Evolutionary conservation across 2,329 filamentous ascomycete species (phyloP).

Genomic region (Cadophora sp.): DNA sequence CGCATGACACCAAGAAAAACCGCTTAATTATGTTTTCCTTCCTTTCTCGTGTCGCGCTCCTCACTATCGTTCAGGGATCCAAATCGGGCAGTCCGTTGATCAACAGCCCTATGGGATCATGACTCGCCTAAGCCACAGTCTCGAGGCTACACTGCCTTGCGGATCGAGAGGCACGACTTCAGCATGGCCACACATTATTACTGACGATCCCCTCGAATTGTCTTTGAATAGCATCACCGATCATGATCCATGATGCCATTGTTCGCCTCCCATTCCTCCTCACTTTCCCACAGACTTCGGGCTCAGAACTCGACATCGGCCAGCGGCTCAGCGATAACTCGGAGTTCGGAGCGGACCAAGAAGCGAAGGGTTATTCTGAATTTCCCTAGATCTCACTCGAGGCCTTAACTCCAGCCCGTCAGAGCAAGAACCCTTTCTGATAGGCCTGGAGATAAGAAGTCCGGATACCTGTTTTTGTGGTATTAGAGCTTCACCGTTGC

Average conservation of each 20-base stretch:
- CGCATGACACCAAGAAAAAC: background rate
- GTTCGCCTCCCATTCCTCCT: constrained; percentile 10
- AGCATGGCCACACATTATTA: constrained; percentile 7
- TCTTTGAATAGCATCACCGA: constrained; percentile 12
- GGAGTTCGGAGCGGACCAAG: background rate
- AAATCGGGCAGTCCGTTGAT: constrained; percentile 3
- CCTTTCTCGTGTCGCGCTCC: background rate
- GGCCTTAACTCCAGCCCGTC: background rate
- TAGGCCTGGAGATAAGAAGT: constrained; percentile 9
- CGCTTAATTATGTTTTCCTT: background rate
- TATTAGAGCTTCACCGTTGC: background rate
- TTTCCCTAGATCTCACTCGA: background rate
- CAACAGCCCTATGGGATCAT: constrained; percentile 13
- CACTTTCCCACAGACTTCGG: background rate
- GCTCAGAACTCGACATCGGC: background rate
- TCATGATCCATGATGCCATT: constrained; percentile 8
- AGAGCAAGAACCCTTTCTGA: constrained; percentile 3
- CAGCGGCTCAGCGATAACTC: background rate
- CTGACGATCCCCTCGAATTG: background rate
- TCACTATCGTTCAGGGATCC: background rate
- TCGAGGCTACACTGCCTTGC: constrained; percentile 7
- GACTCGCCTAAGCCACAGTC: constrained; percentile 13
- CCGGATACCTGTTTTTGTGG: constrained; percentile 11
- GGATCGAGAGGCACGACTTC: constrained; percentile 11
- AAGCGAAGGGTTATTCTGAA: background rate